Base-by-base conservation (phyloP, 2,329 filamentous ascomycete species). In the Diaporthe ampelina region DNA sequence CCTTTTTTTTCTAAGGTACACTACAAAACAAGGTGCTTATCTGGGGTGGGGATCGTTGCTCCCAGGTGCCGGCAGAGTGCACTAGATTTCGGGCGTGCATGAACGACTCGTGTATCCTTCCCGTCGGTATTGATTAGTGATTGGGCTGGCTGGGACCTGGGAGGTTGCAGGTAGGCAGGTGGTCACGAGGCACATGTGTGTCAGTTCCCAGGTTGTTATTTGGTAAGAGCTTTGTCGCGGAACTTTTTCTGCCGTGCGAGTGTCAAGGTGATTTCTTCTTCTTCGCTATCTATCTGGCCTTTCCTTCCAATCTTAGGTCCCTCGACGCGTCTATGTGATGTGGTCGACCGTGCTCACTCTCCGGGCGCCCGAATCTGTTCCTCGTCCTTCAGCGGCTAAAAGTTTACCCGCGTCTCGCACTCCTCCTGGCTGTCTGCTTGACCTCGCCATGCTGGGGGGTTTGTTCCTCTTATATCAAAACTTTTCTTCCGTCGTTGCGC, bases 61-160 rank as follows among this genome's bases (percentile, higher is more conserved):
- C 7, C 2, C 24, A 21, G 52, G 29, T 52, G 45, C 63, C 45
- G 45, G 29, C 29, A 48, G 29, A 21, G 13, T 45, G 15, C 37
- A 40, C 5, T 45, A 45, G 45, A 48, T 48, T 65, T 9, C 2
- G 7, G 45, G 11, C 32, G 21, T 52, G 45, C 45, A 52, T 52
- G 63, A 67, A 67, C 45, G 63, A 67, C 45, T 67, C 63, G 63
- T 52, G 63, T 67, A 52, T 67, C 63, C 63, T 37, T 52, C n/a
- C 63, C 45, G 45, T 52, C 63, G 63, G 63, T 67, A 67, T 10
- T 13, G 45, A 43, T 24, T 19, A 37, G 29, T 67, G 45, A 52
- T 67, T 52, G 61, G 61, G 45, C 45, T 67, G 11, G 11, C 4
- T 32, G 43, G 35, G 35, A 11, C 7, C 11, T 29, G 29, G 35